Base-by-base conservation (phyloP, 31 red algal species). In the Odonthalia washingtoniensis region DNA sequence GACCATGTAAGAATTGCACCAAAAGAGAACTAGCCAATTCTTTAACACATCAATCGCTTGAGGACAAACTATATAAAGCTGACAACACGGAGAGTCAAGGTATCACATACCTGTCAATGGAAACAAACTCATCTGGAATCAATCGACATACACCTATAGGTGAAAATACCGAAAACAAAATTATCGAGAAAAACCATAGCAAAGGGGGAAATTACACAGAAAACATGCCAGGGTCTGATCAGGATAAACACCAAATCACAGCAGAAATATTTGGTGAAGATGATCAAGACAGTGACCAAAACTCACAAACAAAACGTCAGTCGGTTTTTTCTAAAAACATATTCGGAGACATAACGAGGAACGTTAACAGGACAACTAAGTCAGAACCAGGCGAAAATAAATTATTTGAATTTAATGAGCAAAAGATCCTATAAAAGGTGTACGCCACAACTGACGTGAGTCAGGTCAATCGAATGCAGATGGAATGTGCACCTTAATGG, bases 381-480 rank as follows among this genome's bases (percentile, higher is more conserved):
- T 24, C 14, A 61, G 16, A 24, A 61, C 52, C 14, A 61, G 24
- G 14, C 52, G 24, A 14, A 61, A 14, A 24, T 61, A 24, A 24
- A 61, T 24, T 24, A 17, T 24, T 14, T 17, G 14, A 61, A 24
- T 24, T 17, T 24, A 5, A 52, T n/a, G n/a, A 67, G 38, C 80
- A 83, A 70, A 37, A 46, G 32, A 34, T 83, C 6, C 44, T 83
- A 38, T 0, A 67, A 44, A 63, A 83, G 26, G 31, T 70, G 61
- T 70, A 24, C 28, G 31, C 30, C 1, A 69, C 61, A 3, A 36
- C 40, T 69, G 63, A 34, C 9, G 24, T 70, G 3, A 5, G 21
- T 5, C 12, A 70, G 1, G 24, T 83, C 24, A 1, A 18, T 66
- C 42, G 63, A 32, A 69, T 32, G 26, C 66, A 83, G 62, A 83